Conservation (phyloP, 75 land plant species). For the Chamaecyparis obtusa region DNA sequence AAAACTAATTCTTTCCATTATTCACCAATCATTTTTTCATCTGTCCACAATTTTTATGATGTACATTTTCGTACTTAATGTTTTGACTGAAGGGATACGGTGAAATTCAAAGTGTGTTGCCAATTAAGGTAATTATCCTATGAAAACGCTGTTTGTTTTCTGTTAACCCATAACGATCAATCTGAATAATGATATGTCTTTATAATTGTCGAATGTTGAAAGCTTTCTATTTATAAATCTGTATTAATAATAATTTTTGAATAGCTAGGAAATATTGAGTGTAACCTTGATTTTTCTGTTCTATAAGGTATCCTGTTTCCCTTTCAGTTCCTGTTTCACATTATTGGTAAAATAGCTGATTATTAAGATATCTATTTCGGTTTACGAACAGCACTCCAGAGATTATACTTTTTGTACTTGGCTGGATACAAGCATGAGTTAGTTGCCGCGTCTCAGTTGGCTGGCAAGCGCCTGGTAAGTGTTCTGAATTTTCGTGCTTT, state of each 20-base stretch:
- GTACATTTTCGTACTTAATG: too few relatives aligned
- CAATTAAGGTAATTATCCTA: background rate
- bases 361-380: background rate
- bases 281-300: background rate
- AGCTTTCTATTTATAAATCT: background rate
- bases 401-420: conserved; percentile 31
- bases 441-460: conserved; percentile 15
- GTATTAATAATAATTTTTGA: background rate
- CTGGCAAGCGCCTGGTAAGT: conserved; percentile 38
- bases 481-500: too few relatives aligned
- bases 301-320: background rate
- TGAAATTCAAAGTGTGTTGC: background rate
- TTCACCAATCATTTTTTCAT: too few relatives aligned
- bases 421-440: conserved; percentile 41
- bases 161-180: background rate
- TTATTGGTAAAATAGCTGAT: background rate
- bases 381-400: conserved; percentile 21
- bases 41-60: too few relatives aligned
- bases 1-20: too few relatives aligned
- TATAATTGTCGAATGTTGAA: background rate
- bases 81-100: background rate
- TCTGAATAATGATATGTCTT: background rate
- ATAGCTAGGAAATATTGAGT: background rate
- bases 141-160: background rate
- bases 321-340: background rate